These are phyloP conservation scores for Peronospora destructor DNA, from an alignment of 352 stramenopile species.

Conservation along the genomic window DNA sequence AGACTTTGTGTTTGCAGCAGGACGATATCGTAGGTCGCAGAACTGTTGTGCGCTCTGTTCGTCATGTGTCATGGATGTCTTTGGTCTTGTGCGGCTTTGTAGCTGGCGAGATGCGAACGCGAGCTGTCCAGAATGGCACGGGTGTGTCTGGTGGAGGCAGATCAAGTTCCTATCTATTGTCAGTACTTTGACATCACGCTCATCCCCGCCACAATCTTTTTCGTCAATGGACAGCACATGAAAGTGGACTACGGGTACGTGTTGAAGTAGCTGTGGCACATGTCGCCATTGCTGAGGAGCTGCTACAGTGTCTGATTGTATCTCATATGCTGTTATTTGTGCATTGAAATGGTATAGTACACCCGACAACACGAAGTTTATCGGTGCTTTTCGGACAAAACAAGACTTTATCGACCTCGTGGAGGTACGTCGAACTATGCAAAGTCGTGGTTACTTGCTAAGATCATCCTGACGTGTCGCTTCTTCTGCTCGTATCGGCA, in stretches of 20 bases:
- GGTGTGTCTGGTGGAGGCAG: conserved; percentile 67
- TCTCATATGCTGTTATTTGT: neutral
- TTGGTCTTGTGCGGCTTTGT: conserved; percentile 2
- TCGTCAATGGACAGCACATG: conserved; percentile 85
- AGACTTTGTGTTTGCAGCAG: conserved; percentile 73
- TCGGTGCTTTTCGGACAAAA: conserved; percentile 66
- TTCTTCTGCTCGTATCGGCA: conserved; percentile 17
- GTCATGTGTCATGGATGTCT: conserved; percentile 2
- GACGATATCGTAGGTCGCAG: conserved; percentile 63
- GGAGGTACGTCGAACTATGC: conserved; percentile 35
- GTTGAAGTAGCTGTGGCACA: neutral
- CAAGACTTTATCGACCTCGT: conserved; percentile 86
- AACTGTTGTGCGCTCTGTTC: neutral
- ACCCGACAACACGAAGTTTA: conserved; percentile 85
- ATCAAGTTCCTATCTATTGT: conserved; percentile 68
- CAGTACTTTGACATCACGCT: conserved; percentile 88
- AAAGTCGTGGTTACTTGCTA: neutral
- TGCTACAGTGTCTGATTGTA: neutral
- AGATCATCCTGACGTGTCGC: neutral
- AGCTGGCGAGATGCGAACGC: conserved; percentile 71
- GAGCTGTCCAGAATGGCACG: conserved; percentile 76
- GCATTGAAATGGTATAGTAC: conserved; percentile 31
- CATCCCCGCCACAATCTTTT: conserved; percentile 81
- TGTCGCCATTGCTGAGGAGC: neutral
- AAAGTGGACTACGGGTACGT: conserved; percentile 86